phyloP scores from a whole-genome alignment of 2,329 filamentous ascomycete species.

The Chrysoporthe cubensis region DNA sequence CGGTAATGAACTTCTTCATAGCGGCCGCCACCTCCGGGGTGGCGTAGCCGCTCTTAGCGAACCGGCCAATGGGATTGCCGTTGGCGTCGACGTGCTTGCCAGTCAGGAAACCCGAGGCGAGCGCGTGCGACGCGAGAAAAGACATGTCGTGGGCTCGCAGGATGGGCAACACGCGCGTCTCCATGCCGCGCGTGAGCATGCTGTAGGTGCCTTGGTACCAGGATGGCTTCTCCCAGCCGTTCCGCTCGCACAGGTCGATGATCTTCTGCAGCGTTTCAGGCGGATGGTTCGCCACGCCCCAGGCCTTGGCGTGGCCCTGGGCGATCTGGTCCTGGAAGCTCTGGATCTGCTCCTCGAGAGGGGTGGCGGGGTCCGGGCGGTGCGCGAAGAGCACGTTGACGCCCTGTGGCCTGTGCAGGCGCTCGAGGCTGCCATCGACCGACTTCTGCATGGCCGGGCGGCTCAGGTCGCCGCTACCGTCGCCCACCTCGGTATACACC shows the following conservation, averaged over 20 bases:
- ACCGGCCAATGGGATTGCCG: slow-evolving; percentile 34
- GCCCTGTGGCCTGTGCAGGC: slow-evolving; percentile 30
- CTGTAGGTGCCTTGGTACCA: slow-evolving; percentile 48
- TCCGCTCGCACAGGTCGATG: slow-evolving; percentile 39
- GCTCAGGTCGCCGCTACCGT: slow-evolving; percentile 38
- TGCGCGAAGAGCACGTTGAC: slow-evolving; percentile 44
- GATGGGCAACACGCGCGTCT: slow-evolving; percentile 41
- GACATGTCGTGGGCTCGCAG: slow-evolving; percentile 39
- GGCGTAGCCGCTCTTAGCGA: slow-evolving; percentile 37
- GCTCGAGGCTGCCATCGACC: slow-evolving; percentile 36
- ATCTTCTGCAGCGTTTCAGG: slow-evolving; percentile 37
- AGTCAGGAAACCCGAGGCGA: slow-evolving; percentile 40
- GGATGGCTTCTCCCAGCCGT: slow-evolving; percentile 41
- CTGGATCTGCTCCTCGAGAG: slow-evolving; percentile 41
- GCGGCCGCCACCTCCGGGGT: slow-evolving; percentile 35
- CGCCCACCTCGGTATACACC: slow-evolving; percentile 36
- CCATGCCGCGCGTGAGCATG: slow-evolving; percentile 40
- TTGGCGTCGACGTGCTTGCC: slow-evolving; percentile 36
- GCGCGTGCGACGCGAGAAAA: slow-evolving; percentile 30
- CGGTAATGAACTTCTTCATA: slow-evolving; percentile 38
- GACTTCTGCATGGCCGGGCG: slow-evolving; percentile 36
- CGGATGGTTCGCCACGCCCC: slow-evolving; percentile 44
- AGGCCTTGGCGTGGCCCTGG: slow-evolving; percentile 38
- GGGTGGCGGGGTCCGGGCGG: slow-evolving; percentile 39
- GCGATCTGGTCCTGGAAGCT: slow-evolving; percentile 40